Percentiles rank a stretch among this genome's conserved stretches.
phyloP scores from a whole-genome alignment of 2,329 filamentous ascomycete species.

The Periglandula ipomoeae region DNA sequence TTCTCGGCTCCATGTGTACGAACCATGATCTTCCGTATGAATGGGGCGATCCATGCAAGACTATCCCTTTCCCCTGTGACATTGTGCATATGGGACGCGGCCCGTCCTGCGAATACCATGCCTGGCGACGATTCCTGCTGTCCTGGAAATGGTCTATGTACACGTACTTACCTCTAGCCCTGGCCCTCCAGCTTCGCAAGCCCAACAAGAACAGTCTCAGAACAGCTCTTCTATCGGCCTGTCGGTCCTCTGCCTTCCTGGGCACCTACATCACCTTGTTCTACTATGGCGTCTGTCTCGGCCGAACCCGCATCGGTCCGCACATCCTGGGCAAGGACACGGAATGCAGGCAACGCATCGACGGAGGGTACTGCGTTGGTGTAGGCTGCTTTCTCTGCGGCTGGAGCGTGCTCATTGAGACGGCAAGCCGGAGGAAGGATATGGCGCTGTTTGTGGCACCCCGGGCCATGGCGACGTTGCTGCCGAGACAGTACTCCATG shows the following conservation, averaged over 20 bases:
- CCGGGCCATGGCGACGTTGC: slow-evolving; percentile 62
- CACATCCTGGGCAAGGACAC: slow-evolving; percentile 48
- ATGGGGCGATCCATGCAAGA: slow-evolving; percentile 63
- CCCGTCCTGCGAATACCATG: slow-evolving; percentile 66
- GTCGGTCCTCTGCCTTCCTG: slow-evolving; percentile 68
- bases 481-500: slow-evolving; percentile 58
- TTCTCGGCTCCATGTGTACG: slow-evolving; percentile 62
- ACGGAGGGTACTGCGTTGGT: slow-evolving; percentile 59
- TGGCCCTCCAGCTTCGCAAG: slow-evolving; percentile 48
- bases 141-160: slow-evolving; percentile 67
- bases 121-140: slow-evolving; percentile 54
- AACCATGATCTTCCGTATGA: slow-evolving; percentile 59
- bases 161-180: slow-evolving; percentile 68
- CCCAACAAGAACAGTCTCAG: slow-evolving; percentile 38
- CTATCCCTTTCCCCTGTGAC: slow-evolving; percentile 70
- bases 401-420: slow-evolving; percentile 71
- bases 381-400: slow-evolving; percentile 68
- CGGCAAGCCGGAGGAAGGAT: slow-evolving; percentile 56
- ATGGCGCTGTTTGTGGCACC: slow-evolving; percentile 75
- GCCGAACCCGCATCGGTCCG: slow-evolving; percentile 65
- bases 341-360: slow-evolving; percentile 39
- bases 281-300: slow-evolving; percentile 77
- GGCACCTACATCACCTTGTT: slow-evolving; percentile 70
- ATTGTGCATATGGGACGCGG: slow-evolving; percentile 75
- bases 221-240: slow-evolving; percentile 48